These are phyloP conservation scores for Coelastrella sp. DNA, from an alignment of 139 green algal genomes.

Conservation along the genomic window DNA sequence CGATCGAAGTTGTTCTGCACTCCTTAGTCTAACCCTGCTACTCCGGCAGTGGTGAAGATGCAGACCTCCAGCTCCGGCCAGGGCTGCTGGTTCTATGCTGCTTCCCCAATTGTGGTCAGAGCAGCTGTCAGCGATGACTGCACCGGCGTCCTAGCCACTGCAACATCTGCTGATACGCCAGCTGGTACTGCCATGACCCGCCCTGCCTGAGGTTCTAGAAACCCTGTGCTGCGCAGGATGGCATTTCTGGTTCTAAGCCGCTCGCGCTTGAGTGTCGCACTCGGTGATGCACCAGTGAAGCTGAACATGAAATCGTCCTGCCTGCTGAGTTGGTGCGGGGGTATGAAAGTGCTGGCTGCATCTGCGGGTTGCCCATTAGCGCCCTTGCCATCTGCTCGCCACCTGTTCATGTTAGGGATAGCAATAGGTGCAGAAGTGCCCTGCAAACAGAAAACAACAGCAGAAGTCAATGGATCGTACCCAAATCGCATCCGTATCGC, in stretches of 20 bases:
- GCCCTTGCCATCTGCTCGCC: neutral
- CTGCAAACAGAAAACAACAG: neutral
- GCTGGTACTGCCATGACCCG: neutral
- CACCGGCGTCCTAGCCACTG: neutral
- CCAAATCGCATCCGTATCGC: no score
- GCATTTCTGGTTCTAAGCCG: constrained; percentile 58
- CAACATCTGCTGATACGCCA: constrained; percentile 6
- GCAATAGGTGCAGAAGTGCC: constrained; percentile 51
- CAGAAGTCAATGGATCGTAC: no score
- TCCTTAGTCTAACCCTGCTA: no score
- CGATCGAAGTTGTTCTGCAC: no score
- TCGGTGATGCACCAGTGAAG: constrained; percentile 42
- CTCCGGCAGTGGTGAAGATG: no score
- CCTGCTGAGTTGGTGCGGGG: constrained; percentile 53
- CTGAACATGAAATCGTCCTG: constrained; percentile 54
- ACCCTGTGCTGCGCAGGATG: constrained; percentile 62
- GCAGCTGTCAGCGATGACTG: constrained; percentile 45
- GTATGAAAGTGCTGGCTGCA: constrained; percentile 55
- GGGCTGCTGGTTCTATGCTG: neutral
- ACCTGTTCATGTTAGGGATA: constrained; percentile 38
- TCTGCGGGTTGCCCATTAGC: neutral
- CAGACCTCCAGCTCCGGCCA: no score
- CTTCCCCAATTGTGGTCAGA: constrained; percentile 49
- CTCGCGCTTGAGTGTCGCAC: constrained; percentile 54
- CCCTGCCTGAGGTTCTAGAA: constrained; percentile 52